These are phyloP conservation scores for Botrytis tulipae DNA, from an alignment of 2,329 filamentous ascomycete genomes.

Conservation along the genomic window DNA sequence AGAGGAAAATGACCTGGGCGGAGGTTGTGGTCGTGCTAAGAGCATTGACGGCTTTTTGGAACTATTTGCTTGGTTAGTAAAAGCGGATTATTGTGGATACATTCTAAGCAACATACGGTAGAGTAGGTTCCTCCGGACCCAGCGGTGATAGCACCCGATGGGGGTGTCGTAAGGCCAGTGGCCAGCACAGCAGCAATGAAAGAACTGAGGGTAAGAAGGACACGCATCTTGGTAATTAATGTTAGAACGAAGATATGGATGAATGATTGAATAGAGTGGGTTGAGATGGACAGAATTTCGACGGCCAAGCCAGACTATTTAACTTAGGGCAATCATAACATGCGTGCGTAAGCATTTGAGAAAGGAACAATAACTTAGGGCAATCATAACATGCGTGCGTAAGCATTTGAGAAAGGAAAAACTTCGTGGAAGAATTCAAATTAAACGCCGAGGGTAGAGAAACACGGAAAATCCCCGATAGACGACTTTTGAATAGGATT, in stretches of 20 bases:
- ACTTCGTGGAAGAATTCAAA: neutral
- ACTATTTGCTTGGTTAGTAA: conserved; percentile 31
- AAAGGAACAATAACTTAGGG: no score
- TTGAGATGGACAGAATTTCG: neutral
- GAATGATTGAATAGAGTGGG: neutral
- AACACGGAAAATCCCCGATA: neutral
- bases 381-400: neutral
- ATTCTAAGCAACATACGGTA: conserved; percentile 39
- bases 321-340: neutral
- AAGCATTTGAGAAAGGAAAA: no score
- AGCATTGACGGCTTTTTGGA: conserved; percentile 51
- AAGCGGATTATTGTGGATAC: neutral
- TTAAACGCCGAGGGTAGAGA: neutral
- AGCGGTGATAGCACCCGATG: conserved; percentile 49
- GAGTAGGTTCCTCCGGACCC: conserved; percentile 44
- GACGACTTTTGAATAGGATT: neutral
- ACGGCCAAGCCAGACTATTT: neutral
- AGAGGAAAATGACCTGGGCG: conserved; percentile 54
- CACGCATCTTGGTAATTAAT: conserved; percentile 31
- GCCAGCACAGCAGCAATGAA: conserved; percentile 34
- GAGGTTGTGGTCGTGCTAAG: conserved; percentile 47
- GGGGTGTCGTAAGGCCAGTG: conserved; percentile 43
- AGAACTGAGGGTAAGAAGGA: conserved; percentile 30
- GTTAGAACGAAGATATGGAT: neutral
- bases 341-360: neutral